phyloP scores from a whole-genome alignment of 805 yeast genomes.

The Starmerella floris region DNA sequence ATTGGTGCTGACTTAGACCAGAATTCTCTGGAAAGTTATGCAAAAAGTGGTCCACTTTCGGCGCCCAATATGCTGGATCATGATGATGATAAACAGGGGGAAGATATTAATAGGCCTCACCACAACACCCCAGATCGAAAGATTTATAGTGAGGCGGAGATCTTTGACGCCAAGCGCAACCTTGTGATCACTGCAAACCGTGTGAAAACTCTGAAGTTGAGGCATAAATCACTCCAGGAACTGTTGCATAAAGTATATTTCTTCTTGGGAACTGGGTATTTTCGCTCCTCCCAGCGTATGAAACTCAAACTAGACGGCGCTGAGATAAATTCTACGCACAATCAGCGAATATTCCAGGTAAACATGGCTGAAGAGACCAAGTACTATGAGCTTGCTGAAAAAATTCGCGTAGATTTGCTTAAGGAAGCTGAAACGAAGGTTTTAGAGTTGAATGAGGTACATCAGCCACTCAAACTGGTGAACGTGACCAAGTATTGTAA shows the following conservation, averaged over 20 bases:
- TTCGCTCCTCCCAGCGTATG: slow-evolving; percentile 25
- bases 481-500: neutral
- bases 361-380: slow-evolving; percentile 37
- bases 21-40: neutral
- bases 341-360: slow-evolving; percentile 14
- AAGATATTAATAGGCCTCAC: neutral
- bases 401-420: slow-evolving; percentile 40
- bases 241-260: slow-evolving; percentile 61
- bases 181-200: slow-evolving; percentile 9
- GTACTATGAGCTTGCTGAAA: slow-evolving; percentile 50
- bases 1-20: no score
- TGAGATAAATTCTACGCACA: slow-evolving; percentile 9
- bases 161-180: slow-evolving; percentile 7
- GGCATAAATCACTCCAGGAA: slow-evolving; percentile 15
- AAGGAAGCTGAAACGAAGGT: slow-evolving; percentile 29
- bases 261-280: slow-evolving; percentile 34
- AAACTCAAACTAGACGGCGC: slow-evolving; percentile 6
- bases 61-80: neutral
- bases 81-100: neutral
- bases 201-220: slow-evolving; percentile 9
- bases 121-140: neutral
- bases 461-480: slow-evolving; percentile 7
- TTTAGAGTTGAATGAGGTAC: slow-evolving; percentile 4
- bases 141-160: neutral
- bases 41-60: no score